Base-by-base conservation (phyloP, 1,284 basidiomycete genomes). In the Violaceomyces palustris region DNA sequence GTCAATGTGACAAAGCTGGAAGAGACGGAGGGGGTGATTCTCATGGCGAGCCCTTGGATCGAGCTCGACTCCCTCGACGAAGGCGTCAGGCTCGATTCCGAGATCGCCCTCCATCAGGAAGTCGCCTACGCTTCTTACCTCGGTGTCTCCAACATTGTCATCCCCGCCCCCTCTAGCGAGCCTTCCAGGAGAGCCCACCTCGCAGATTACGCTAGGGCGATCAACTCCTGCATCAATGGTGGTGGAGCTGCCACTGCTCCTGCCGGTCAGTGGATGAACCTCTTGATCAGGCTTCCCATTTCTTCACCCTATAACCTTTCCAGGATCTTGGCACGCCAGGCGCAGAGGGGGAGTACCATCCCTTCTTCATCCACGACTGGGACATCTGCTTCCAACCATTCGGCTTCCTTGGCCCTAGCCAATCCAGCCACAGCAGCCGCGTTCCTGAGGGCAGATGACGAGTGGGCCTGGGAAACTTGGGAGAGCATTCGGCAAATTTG, bases 11-110 rank as follows among this genome's bases (percentile, higher is more conserved):
- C 86, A 8, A 78, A 85, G 47, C 78, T 93, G 23, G 89, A 93
- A 72, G 92, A 98, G 72, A 84, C 87, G 2, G 84, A 87, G 48
- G 80, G 80, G 26, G 78, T 88, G 18, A 81, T 87, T 15, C 85
- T 80, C 3, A 79, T 94, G 65, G 80, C 86, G 8, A 89, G 90
- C 12, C 87, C 88, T 48, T 99, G 94, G 94, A 79, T 99, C 10
- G 89, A 96, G 74, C 79, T 98, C 30, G 94, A 99, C 75, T 85
- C 89, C 10, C 77, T 81, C 1, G 91, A 96, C 74, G 88, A 92
- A 69, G 92, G 92, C 77, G 86, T 98, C 47, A 83, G 94, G 34
- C 87, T 93, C 64, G 94, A 99, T 70, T 86, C 90, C 39, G 94
- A 96, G 76, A 85, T 94, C 24, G 93, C 93, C 6, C 79, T 99